phyloP scores from a whole-genome alignment of 1,139 yeast genomes.

The Nakaseomyces delphensis region DNA sequence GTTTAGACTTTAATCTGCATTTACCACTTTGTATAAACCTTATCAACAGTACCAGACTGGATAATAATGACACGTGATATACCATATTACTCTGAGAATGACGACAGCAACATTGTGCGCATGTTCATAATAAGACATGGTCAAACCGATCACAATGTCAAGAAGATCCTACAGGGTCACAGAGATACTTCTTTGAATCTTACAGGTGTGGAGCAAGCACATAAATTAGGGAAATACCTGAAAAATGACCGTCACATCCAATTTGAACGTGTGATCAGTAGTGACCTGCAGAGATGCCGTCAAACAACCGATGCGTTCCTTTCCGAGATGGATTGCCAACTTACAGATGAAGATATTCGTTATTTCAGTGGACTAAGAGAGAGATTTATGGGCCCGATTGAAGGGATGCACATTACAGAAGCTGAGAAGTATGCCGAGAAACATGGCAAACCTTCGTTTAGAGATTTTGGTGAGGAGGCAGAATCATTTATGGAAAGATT shows the following conservation, averaged over 20 bases:
- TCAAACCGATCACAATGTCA: conserved; percentile 62
- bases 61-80: conserved; percentile 16
- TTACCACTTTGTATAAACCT: too few relatives aligned
- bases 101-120: conserved; percentile 38
- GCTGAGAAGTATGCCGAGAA: conserved; percentile 50
- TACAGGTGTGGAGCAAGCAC: conserved; percentile 51
- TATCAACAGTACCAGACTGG: neutral
- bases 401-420: conserved; percentile 63
- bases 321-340: conserved; percentile 21
- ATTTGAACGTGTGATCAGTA: conserved; percentile 47
- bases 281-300: conserved; percentile 55
- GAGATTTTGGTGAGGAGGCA: conserved; percentile 49
- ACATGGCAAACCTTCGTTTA: conserved; percentile 38
- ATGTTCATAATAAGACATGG: conserved; percentile 70
- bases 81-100: conserved; percentile 21
- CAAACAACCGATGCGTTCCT: conserved; percentile 37
- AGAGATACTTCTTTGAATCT: conserved; percentile 48
- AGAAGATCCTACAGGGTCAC: conserved; percentile 70
- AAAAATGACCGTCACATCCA: conserved; percentile 13
- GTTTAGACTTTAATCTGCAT: too few relatives aligned
- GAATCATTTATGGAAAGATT: conserved; percentile 44
- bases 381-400: conserved; percentile 69
- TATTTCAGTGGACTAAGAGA: conserved; percentile 48
- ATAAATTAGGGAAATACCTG: conserved; percentile 37
- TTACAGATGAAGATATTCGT: conserved; percentile 10